These are phyloP conservation scores for Epichloe coenophiala DNA, from an alignment of 2,329 filamentous ascomycete genomes.

Conservation along the genomic window DNA sequence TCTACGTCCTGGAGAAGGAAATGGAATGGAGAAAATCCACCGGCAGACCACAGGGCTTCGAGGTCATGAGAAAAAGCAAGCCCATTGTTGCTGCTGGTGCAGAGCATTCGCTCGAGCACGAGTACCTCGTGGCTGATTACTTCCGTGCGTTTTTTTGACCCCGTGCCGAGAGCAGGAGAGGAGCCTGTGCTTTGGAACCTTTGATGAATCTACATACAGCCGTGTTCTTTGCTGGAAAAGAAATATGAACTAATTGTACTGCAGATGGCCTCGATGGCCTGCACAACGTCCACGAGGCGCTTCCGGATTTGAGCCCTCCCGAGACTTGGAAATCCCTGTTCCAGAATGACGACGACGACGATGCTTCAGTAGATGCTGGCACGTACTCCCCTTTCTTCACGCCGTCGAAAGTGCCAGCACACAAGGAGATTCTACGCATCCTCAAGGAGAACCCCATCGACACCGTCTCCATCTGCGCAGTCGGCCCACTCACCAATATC, in stretches of 20 bases:
- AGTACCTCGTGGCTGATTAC: slow-evolving; percentile 67
- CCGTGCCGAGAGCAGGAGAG: background rate
- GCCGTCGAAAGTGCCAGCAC: slow-evolving; percentile 58
- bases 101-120: slow-evolving; percentile 71
- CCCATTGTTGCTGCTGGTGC: slow-evolving; percentile 81
- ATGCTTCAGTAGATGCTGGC: slow-evolving; percentile 23
- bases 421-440: slow-evolving; percentile 81
- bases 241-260: background rate
- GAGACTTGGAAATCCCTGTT: slow-evolving; percentile 65
- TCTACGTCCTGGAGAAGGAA: slow-evolving; percentile 86
- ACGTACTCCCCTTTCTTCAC: slow-evolving; percentile 52
- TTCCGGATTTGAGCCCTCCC: slow-evolving; percentile 60
- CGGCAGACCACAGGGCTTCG: slow-evolving; percentile 57
- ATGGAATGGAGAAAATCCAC: slow-evolving; percentile 64
- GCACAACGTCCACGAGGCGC: slow-evolving; percentile 60
- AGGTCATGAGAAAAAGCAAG: slow-evolving; percentile 55
- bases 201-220: too few relatives aligned
- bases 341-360: slow-evolving; percentile 13
- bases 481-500: slow-evolving; percentile 88
- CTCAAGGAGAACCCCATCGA: slow-evolving; percentile 68
- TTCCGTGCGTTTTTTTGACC: slow-evolving; percentile 51
- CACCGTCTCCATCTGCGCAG: slow-evolving; percentile 77
- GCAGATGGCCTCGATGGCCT: slow-evolving; percentile 64
- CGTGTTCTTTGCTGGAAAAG: too few relatives aligned
- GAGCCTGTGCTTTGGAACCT: background rate